Percentiles rank a stretch among this genome's conserved stretches.
Conservation (phyloP, 169 alveolate species). For the Plasmodium relictum region DNA sequence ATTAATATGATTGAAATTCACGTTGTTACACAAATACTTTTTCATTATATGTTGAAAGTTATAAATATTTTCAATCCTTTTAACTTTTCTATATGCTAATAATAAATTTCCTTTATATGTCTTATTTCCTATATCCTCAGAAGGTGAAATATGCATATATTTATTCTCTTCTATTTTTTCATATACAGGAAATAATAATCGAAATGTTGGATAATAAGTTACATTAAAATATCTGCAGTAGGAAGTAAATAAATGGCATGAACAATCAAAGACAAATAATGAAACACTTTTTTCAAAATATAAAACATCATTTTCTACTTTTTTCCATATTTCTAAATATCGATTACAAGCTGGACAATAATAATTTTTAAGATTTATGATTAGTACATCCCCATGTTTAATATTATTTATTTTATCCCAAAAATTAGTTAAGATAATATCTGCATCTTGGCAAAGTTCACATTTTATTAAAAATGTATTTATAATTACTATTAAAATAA, state of each 20-base stretch:
- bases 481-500: too few relatives aligned
- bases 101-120: slow-evolving; percentile 20
- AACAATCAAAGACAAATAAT: slow-evolving; percentile 58
- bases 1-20: slow-evolving; percentile 37
- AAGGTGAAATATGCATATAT: slow-evolving; percentile 25
- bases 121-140: background rate
- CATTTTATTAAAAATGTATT: background rate
- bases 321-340: slow-evolving; percentile 48
- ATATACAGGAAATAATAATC: slow-evolving; percentile 46
- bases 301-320: slow-evolving; percentile 29
- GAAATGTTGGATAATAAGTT: slow-evolving; percentile 43
- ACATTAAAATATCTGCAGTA: slow-evolving; percentile 52
- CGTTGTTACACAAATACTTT: slow-evolving; percentile 54
- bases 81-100: slow-evolving; percentile 47
- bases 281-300: slow-evolving; percentile 30
- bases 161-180: slow-evolving; percentile 27
- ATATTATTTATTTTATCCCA: slow-evolving; percentile 33
- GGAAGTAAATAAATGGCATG: slow-evolving; percentile 34
- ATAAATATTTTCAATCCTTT: slow-evolving; percentile 12
- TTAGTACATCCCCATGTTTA: slow-evolving; percentile 37
- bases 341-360: slow-evolving; percentile 66
- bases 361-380: slow-evolving; percentile 54
- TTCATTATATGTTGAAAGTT: slow-evolving; percentile 34
- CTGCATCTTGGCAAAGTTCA: slow-evolving; percentile 57
- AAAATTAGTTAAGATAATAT: slow-evolving; percentile 16